phyloP scores from a whole-genome alignment of 306 rosid genomes.

The Pyrus betulifolia region DNA sequence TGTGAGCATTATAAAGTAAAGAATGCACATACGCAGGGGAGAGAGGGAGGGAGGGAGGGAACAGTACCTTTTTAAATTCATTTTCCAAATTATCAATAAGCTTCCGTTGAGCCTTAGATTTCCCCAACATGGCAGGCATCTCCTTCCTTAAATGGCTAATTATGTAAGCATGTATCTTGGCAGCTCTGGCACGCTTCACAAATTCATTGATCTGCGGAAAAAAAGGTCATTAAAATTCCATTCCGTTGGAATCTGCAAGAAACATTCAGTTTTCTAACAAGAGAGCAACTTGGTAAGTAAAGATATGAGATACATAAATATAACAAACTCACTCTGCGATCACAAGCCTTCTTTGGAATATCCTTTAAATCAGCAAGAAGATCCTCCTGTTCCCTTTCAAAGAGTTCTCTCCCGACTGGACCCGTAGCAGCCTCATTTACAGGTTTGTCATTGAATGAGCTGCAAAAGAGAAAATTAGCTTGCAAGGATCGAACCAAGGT shows the following conservation, averaged over 20 bases:
- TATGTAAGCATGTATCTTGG: conserved; percentile 83
- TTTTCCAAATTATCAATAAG: conserved; percentile 62
- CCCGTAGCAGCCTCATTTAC: conserved; percentile 40
- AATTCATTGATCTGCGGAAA: conserved; percentile 77
- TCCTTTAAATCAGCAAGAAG: conserved; percentile 89
- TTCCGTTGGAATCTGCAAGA: neutral
- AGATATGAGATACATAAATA: neutral
- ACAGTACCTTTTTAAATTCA: conserved; percentile 72
- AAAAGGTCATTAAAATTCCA: neutral
- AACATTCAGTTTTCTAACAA: neutral
- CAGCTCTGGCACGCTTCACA: conserved; percentile 91
- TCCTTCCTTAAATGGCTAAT: conserved; percentile 77
- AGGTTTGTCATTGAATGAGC: conserved; percentile 91
- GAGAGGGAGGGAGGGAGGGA: neutral
- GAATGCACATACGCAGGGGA: neutral
- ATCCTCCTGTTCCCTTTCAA: conserved; percentile 84
- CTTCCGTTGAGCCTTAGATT: conserved; percentile 75
- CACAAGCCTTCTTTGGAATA: conserved; percentile 91
- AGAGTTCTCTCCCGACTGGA: conserved; percentile 78
- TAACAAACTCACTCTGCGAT: conserved; percentile 62
- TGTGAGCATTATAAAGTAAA: neutral
- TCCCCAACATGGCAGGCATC: conserved; percentile 90
- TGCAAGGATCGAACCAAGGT: neutral
- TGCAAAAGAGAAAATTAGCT: conserved; percentile 18
- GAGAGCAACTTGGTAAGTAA: neutral